Evolutionary conservation across 1,284 basidiomycete genomes (phyloP), one percentile per base, ranked within the genome.

Genomic region (Cryptococcus sp.): DNA sequence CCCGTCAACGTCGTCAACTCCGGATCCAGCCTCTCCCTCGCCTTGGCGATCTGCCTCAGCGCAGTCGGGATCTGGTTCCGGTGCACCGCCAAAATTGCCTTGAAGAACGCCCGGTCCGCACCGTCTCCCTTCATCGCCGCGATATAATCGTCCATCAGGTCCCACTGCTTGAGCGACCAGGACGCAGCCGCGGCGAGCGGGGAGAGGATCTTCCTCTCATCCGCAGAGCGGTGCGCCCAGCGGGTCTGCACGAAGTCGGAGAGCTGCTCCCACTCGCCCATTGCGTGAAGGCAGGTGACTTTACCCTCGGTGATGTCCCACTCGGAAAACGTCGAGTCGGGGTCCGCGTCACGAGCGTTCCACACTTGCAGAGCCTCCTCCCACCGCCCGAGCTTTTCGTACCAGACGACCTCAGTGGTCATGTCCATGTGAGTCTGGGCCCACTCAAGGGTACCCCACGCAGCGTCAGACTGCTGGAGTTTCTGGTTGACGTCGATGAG

Each of bases 91-190:
- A 98, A 81, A 62, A 98, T 97, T 1, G 95, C 93, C 52, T 91
- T 86, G 80, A 96, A 98, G 82, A 98, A 99, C 18, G 91, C 88
- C 45, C 92, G 83, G 75, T 98, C 96, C 0, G 94, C 86, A 7
- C 94, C 95, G 71, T 98, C 95, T 35, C 82, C 80, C 70, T 90
- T 91, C 91, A 99, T 96, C 3, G 89, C 89, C 7, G 85, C 83
- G 59, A 98, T 97, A 76, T 96, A 98, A 67, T 94, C 88, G 60
- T 98, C 96, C 96, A 99, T 98, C 8, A 87, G 84, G 69, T 97
- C 93, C 96, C 96, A 99, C 70, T 98, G 92, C 62, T 89, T 88
- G 56, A 97, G 78, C 5, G 92, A 92, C 95, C 96, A 98, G 4
- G 92, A 92, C 1, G 96, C 95, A 0, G 96, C 95, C 0, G 96